phyloP scores from a whole-genome alignment of 208 protist species.

The Leptomonas pyrrhocoris region DNA sequence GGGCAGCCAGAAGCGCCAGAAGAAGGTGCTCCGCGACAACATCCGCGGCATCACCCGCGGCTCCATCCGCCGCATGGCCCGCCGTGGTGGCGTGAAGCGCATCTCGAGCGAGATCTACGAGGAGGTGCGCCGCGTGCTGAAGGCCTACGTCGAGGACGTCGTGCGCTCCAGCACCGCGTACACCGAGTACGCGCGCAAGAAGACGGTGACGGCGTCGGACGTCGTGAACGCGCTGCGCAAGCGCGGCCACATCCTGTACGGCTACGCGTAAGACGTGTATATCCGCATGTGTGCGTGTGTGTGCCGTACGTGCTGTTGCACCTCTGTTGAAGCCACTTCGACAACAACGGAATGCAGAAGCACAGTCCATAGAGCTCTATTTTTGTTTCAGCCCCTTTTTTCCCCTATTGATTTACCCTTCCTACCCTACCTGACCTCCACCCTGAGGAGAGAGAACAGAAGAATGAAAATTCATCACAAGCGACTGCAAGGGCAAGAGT shows the following conservation, averaged over 20 bases:
- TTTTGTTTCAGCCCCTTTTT: neutral
- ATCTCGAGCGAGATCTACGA: conserved; percentile 80
- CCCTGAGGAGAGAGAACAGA: conserved; percentile 9
- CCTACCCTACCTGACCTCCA: neutral
- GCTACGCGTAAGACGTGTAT: conserved; percentile 61
- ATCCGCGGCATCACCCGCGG: conserved; percentile 86
- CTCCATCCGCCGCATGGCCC: conserved; percentile 89
- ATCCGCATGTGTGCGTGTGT: neutral
- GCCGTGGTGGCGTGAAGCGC: conserved; percentile 93
- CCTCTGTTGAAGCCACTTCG: neutral
- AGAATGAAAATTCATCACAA: too few species aligned
- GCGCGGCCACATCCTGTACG: conserved; percentile 88
- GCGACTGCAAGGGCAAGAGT: too few species aligned
- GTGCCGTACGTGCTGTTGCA: neutral
- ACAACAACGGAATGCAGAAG: neutral
- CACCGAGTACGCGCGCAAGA: too few species aligned
- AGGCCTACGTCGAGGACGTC: conserved; percentile 82
- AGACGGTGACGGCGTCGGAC: conserved; percentile 83
- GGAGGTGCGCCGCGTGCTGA: conserved; percentile 79
- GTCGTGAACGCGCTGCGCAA: conserved; percentile 90
- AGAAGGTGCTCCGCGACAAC: conserved; percentile 56
- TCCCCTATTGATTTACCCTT: too few species aligned
- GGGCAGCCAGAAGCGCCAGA: conserved; percentile 8
- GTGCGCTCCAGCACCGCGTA: conserved; percentile 83
- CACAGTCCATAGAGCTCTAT: neutral